These are phyloP conservation scores for Leccinum rimulosum DNA, from an alignment of 768 basidiomycete species.

Conservation along the genomic window DNA sequence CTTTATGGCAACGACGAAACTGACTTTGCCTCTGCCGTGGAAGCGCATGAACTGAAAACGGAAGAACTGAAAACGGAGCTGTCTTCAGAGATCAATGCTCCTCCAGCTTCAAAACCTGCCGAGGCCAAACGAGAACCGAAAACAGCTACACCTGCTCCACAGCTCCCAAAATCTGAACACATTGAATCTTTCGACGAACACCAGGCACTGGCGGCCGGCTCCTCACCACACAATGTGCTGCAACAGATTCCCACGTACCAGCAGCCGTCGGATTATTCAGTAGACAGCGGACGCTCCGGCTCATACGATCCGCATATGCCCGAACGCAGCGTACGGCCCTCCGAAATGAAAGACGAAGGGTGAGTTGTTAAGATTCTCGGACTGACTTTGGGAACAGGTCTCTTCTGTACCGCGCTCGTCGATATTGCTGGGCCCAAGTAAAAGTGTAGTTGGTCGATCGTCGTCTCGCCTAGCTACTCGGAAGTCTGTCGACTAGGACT, in stretches of 20 bases:
- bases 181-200: conserved; percentile 18
- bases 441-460: conserved; percentile 43
- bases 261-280: conserved; percentile 57
- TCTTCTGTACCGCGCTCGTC: conserved; percentile 18
- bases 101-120: conserved; percentile 17
- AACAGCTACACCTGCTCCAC: conserved; percentile 8
- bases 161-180: conserved; percentile 12
- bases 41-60: conserved; percentile 33
- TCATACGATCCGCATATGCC: conserved; percentile 43
- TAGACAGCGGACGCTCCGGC: conserved; percentile 33
- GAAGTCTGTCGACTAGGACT: conserved; percentile 61
- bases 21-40: conserved; percentile 53
- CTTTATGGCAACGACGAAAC: conserved; percentile 64
- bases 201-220: conserved; percentile 11
- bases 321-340: conserved; percentile 72
- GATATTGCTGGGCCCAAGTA: conserved; percentile 27
- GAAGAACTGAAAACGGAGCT: conserved; percentile 30
- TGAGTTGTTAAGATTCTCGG: conserved; percentile 48
- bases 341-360: conserved; percentile 99
- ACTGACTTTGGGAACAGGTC: conserved; percentile 14
- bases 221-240: conserved; percentile 43
- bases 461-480: conserved; percentile 43
- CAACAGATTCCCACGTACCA: conserved; percentile 82
- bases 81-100: conserved; percentile 19
- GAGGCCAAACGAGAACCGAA: conserved; percentile 22